A percentile compares a stretch with the other conserved stretches of the same genome.
Evolutionary conservation across 345 rosid species (phyloP).

Genomic region (Pugionium cornutum): DNA sequence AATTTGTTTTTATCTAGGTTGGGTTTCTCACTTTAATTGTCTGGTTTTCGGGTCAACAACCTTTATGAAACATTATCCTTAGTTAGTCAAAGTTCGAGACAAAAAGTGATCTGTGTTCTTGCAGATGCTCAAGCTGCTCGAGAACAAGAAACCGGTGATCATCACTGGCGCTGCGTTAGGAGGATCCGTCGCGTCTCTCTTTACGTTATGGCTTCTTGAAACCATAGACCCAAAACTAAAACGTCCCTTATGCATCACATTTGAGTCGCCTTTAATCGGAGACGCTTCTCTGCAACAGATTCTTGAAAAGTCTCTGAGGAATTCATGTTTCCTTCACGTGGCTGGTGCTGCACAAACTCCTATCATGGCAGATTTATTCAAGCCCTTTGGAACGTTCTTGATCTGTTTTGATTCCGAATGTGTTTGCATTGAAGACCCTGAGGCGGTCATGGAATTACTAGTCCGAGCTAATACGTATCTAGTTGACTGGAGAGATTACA

Average conservation of each 20-base stretch:
- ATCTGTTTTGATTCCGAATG: conserved; percentile 43
- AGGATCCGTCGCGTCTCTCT: conserved; percentile 73
- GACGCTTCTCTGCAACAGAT: conserved; percentile 45
- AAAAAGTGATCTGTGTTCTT: not conserved
- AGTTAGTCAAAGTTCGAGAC: not conserved
- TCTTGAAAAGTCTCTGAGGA: conserved; percentile 41
- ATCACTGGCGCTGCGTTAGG: conserved; percentile 63
- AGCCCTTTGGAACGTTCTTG: conserved; percentile 62
- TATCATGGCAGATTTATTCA: conserved; percentile 13
- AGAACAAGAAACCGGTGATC: conserved; percentile 35
- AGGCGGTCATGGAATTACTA: conserved; percentile 40
- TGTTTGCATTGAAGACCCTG: conserved; percentile 55
- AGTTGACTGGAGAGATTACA: conserved; percentile 32
- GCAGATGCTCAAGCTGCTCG: not conserved
- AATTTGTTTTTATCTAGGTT: not conserved
- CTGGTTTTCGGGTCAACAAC: not conserved
- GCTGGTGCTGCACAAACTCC: conserved; percentile 1
- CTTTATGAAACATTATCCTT: not conserved
- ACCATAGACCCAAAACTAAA: conserved; percentile 22
- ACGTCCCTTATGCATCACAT: conserved; percentile 67
- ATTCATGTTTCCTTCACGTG: conserved; percentile 61
- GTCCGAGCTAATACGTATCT: not conserved
- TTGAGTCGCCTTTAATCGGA: conserved; percentile 63
- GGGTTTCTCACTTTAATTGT: not conserved
- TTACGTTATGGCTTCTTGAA: conserved; percentile 62